Evolutionary conservation across 2,329 filamentous ascomycete genomes (phyloP).

Genomic region (Drechslera avenae): DNA sequence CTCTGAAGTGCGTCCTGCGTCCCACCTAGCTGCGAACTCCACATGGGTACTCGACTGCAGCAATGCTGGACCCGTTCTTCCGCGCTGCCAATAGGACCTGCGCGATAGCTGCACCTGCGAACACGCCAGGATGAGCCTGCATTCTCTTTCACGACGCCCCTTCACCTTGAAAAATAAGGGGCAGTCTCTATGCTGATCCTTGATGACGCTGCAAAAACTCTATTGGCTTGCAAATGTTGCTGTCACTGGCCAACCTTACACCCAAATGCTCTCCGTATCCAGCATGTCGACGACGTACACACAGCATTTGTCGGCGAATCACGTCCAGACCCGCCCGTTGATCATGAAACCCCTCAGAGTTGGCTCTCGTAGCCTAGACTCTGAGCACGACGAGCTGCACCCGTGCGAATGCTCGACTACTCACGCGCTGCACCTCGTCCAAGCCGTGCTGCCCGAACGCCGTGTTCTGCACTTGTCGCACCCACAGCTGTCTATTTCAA

Average conservation of each 20-base stretch:
- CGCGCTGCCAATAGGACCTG: conserved; percentile 37
- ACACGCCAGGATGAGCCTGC: conserved; percentile 17
- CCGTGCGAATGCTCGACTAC: conserved; percentile 13
- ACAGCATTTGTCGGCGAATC: background rate
- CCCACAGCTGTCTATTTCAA: too few relatives aligned
- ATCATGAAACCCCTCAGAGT: conserved; percentile 14
- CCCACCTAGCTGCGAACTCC: conserved; percentile 14
- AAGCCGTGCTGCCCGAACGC: conserved; percentile 9
- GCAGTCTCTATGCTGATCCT: background rate
- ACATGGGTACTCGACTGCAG: conserved; percentile 5
- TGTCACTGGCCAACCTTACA: background rate
- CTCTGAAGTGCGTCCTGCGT: background rate
- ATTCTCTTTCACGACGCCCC: conserved; percentile 1
- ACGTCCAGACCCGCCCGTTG: background rate
- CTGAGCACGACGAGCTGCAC: conserved; percentile 17
- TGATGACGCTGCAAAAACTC: conserved; percentile 16
- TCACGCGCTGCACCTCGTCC: conserved; percentile 9
- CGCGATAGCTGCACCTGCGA: conserved; percentile 14
- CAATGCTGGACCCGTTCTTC: conserved; percentile 18
- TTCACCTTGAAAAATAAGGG: background rate
- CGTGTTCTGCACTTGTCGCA: background rate
- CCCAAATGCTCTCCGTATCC: background rate
- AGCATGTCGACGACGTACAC: background rate
- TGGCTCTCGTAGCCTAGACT: conserved; percentile 14
- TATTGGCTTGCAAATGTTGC: conserved; percentile 1